A percentile compares a stretch with the other conserved stretches of the same genome.
Conservation (phyloP, 768 basidiomycete genomes). For the Pulveroboletus sp. region DNA sequence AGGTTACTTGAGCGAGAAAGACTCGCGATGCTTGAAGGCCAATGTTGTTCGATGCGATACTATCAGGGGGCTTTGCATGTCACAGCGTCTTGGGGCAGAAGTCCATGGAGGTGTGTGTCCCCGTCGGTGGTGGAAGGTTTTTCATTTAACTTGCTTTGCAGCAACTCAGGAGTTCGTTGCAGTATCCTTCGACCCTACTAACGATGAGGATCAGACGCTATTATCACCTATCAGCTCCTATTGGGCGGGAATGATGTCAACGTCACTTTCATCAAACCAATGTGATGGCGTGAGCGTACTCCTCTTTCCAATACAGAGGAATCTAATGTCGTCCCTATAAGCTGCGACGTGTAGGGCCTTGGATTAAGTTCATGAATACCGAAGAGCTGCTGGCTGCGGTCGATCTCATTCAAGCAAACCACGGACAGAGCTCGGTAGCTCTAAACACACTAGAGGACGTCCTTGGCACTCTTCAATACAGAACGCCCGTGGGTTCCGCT, state of each 20-base stretch:
- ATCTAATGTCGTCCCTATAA: constrained; percentile 5
- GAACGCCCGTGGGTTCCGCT: constrained; percentile 2
- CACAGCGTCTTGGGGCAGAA: constrained; percentile 18
- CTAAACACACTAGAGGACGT: constrained; percentile 34
- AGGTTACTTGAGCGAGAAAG: constrained; percentile 25
- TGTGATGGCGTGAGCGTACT: constrained; percentile 11
- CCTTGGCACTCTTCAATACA: constrained; percentile 31
- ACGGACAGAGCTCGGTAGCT: constrained; percentile 1
- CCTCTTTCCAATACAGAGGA: neutral
- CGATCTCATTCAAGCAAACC: constrained; percentile 31
- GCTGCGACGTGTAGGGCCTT: constrained; percentile 27
- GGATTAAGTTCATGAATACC: constrained; percentile 53
- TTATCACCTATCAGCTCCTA: constrained; percentile 38
- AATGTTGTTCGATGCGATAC: constrained; percentile 34
- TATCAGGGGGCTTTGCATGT: constrained; percentile 36
- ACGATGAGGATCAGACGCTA: constrained; percentile 36
- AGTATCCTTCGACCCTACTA: constrained; percentile 35
- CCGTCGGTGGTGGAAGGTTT: neutral
- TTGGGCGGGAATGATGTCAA: constrained; percentile 36
- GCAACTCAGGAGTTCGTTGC: constrained; percentile 42
- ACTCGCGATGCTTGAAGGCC: constrained; percentile 38
- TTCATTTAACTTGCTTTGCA: constrained; percentile 22
- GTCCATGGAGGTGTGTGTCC: constrained; percentile 34
- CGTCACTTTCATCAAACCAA: constrained; percentile 9
- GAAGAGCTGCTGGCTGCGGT: constrained; percentile 43